Base-by-base conservation (phyloP, 768 basidiomycete genomes). In the Lactarius sp. region DNA sequence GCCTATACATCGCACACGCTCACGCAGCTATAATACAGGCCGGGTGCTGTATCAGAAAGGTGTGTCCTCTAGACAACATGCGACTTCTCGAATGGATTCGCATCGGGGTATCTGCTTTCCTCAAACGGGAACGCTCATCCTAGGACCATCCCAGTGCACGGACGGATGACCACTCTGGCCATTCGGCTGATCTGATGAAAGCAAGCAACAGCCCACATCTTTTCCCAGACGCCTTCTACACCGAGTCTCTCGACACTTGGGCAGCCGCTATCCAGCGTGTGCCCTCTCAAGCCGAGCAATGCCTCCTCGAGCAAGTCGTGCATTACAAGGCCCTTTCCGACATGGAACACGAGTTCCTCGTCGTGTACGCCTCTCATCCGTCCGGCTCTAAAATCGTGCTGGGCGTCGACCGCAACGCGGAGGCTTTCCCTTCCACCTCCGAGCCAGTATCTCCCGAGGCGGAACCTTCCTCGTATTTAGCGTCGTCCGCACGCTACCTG, bases 281-380 rank as follows among this genome's bases (percentile, higher is more conserved):
- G 14, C 51, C 54, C 31, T 51, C 14, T 6, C 54, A 60, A 10
- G 57, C 65, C 9, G 42, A 31, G n/a, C 31, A 36, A 42, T 68
- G 60, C 49, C 31, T 49, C 36, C 33, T 68, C 36, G 59, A 68
- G 13, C 51, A 52, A 27, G 59, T 67, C 62, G 66, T 64, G 13
- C 68, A 68, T 49, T 60, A 64, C 58, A 68, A 68, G 44, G 60
- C 62, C 16, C 42, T 53, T 41, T 46, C 51, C 12, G 62, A 60
- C 42, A 68, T 68, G 68, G 68, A 68, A 22, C 68, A 68, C 62
- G 68, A 68, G 47, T 64, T 60, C 37, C 68, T 68, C 49, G 14
- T 68, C 52, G 46, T 68, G 16, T 33, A 62, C 46, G 62, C 53
- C 7, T 20, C 20, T 2, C 59, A 62, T 31, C 62, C 66, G 2